phyloP scores from a whole-genome alignment of 2,329 filamentous ascomycete species.

The Phialemoniopsis sp. region DNA sequence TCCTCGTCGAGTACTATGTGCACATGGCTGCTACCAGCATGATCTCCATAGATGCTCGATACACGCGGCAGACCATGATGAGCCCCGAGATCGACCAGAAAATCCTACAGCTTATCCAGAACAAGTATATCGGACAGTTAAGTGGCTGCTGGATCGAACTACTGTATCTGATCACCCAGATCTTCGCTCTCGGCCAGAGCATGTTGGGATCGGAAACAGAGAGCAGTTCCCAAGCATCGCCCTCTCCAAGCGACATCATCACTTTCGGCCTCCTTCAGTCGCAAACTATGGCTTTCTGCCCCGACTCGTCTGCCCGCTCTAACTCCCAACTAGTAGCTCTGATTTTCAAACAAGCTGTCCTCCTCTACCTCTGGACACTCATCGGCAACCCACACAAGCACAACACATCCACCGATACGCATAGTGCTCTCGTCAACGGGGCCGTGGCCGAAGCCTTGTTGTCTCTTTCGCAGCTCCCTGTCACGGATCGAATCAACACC shows the following conservation, averaged over 20 bases:
- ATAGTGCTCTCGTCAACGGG: conserved; percentile 4
- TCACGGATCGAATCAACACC: conserved; percentile 28
- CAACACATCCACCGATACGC: too few species aligned
- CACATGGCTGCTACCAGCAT: conserved; percentile 42
- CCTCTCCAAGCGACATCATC: too few species aligned
- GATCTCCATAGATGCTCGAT: conserved; percentile 33
- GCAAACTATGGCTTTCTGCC: conserved; percentile 33
- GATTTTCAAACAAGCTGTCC: conserved; percentile 38
- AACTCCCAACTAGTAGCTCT: conserved; percentile 33
- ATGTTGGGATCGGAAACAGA: too few species aligned
- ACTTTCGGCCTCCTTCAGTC: conserved; percentile 33
- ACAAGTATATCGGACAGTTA: conserved; percentile 28
- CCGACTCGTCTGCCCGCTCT: conserved; percentile 23
- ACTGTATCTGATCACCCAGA: conserved; percentile 28
- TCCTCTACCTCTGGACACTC: conserved; percentile 30
- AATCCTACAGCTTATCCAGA: conserved; percentile 20
- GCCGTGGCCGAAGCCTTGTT: conserved; percentile 23
- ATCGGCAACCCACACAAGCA: too few species aligned
- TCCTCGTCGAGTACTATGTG: conserved; percentile 43
- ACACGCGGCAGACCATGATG: conserved; percentile 21
- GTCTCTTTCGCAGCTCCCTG: conserved; percentile 23
- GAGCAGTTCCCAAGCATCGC: too few species aligned
- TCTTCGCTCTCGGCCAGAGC: conserved; percentile 39
- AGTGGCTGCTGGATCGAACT: conserved; percentile 34
- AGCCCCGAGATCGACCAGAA: conserved; percentile 22